Evolutionary conservation across 805 yeast genomes (phyloP), one percentile per base, ranked within the genome.

Genomic region (Candida arabinofermentans): DNA sequence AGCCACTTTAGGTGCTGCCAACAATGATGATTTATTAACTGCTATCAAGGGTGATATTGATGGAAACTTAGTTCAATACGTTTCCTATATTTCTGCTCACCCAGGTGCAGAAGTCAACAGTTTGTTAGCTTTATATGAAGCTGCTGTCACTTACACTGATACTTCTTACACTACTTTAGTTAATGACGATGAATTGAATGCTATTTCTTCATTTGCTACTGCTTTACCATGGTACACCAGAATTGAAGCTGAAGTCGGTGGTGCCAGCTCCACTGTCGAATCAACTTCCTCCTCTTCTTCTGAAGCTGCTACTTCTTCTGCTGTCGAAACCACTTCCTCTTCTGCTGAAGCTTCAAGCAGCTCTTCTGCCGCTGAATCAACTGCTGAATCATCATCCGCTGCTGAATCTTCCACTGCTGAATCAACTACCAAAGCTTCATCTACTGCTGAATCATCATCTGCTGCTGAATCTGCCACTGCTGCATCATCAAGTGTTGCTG

Each of bases 161-260:
- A 64, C 67, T 39, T 58, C 70, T n/a, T 70, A 67, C 57, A 70
- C 74, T 34, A 69, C 74, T 27, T 57, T 70, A 43, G 56, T 64
- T 43, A 49, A 58, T 41, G 24, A 52, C 22, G 45, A 39, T 1
- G 42, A 42, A 31, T 36, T 40, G 19, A 29, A 48, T 3, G 38
- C 54, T 4, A 42, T 61, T 21, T 50, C 60, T 10, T 43, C 48
- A 5, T 57, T 61, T 42, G 66, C 54, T 10, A 58, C 66, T 16
- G 59, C 47, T 29, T 49, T 64, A 33, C 66, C 67, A 43, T 63
- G 69, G 67, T 63, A 62, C 41, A 44, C 57, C 17, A 60, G 69
- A 55, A 42, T 63, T 24, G 54, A 52, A 23, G 33, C 53, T 19
- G 46, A 38, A 5, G 50, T 35, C 24, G 40, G 47, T 21, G 31